Conservation (phyloP, 805 yeast genomes). For the Starmerella powellii region DNA sequence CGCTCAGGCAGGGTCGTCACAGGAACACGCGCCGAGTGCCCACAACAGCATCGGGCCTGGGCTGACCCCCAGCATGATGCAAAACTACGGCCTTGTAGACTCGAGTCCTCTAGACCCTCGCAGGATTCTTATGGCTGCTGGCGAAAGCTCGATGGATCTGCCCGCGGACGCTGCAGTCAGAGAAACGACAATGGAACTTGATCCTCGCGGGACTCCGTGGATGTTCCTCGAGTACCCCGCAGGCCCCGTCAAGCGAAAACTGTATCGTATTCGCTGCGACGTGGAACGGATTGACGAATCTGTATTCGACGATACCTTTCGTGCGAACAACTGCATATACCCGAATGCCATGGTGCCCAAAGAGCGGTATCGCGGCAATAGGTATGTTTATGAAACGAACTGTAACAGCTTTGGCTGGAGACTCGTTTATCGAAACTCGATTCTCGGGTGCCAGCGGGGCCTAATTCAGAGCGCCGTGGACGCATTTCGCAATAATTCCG, state of each 20-base stretch:
- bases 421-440: slow-evolving; percentile 35
- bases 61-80: no score
- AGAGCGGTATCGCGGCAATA: slow-evolving; percentile 35
- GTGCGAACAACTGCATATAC: slow-evolving; percentile 36
- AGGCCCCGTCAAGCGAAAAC: slow-evolving; percentile 23
- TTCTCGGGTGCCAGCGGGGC: slow-evolving; percentile 36
- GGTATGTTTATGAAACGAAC: slow-evolving; percentile 36
- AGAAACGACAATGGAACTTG: background rate
- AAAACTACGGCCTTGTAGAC: no score
- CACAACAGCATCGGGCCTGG: no score
- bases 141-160: background rate
- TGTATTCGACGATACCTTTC: slow-evolving; percentile 28
- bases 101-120: no score
- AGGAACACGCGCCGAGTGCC: no score
- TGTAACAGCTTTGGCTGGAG: slow-evolving; percentile 42
- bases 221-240: slow-evolving; percentile 29
- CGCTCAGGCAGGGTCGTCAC: no score
- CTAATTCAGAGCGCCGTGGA: slow-evolving; percentile 43
- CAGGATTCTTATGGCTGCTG: no score
- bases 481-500: slow-evolving; percentile 39
- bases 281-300: slow-evolving; percentile 24
- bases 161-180: background rate
- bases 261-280: slow-evolving; percentile 30
- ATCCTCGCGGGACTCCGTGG: slow-evolving; percentile 20
- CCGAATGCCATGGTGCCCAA: slow-evolving; percentile 38